Percentiles rank a stretch among this genome's conserved stretches.
Conservation (phyloP, 2,329 filamentous ascomycete species). For the Neoscytalidium dimidiatum region DNA sequence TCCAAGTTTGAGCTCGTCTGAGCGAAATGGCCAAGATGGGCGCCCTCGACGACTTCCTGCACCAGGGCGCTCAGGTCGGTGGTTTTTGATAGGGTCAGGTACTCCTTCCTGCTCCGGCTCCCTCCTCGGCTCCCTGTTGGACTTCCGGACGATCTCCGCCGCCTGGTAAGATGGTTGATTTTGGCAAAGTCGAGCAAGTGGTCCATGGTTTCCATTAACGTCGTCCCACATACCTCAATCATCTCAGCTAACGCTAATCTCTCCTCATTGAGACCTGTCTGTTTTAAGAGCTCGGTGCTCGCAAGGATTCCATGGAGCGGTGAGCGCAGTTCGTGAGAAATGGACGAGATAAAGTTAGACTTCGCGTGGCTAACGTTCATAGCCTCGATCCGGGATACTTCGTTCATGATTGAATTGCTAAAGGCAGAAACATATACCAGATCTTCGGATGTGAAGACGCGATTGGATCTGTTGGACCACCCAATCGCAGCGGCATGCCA, state of each 20-base stretch:
- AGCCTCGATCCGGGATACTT: constrained; percentile 42
- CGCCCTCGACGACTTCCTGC: constrained; percentile 13
- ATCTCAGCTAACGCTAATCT: constrained; percentile 49
- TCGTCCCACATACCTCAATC: constrained; percentile 52
- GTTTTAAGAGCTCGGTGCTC: constrained; percentile 51
- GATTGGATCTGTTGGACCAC: constrained; percentile 32
- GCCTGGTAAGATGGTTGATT: constrained; percentile 42
- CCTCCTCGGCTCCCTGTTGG: not conserved
- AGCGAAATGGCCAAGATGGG: not conserved
- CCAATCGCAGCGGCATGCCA: constrained; percentile 51
- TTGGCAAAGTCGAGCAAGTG: constrained; percentile 49
- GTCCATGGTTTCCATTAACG: constrained; percentile 51
- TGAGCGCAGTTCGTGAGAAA: constrained; percentile 55
- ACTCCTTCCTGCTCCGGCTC: not conserved
- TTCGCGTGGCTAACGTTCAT: constrained; percentile 49
- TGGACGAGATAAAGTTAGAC: constrained; percentile 53
- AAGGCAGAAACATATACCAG: constrained; percentile 44
- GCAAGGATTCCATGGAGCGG: constrained; percentile 43
- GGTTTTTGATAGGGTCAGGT: not conserved
- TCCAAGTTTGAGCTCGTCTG: not conserved
- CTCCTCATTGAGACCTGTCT: constrained; percentile 42
- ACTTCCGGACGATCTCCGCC: not conserved
- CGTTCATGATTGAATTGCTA: constrained; percentile 45
- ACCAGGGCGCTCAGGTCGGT: not conserved
- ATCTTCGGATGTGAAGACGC: constrained; percentile 38